Evolutionary conservation across 208 protist genomes (phyloP), one percentile per base, ranked within the genome.

Genomic region (Leishmania guyanensis): DNA sequence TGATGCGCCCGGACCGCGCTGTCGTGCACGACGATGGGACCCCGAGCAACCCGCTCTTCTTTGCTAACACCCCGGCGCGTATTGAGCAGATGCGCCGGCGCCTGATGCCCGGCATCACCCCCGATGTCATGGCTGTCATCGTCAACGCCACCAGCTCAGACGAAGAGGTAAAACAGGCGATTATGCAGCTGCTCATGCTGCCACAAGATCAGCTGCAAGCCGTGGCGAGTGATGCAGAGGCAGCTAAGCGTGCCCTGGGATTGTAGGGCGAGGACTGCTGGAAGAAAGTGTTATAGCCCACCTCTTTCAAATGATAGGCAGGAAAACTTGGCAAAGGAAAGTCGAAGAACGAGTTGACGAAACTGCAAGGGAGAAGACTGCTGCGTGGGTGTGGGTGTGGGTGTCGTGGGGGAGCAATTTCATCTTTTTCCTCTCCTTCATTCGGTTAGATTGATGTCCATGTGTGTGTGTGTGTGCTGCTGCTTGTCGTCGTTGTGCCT

Each of bases 1-100:
- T 93, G 84, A 62, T 93, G 75, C 94, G 94, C 1, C 92, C 94
- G 5, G 92, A 97, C 77, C 88, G 83, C 33, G 87, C 79, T 14
- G 85, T 97, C 43, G 58, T 92, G 75, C 81, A 90, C 65, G 92
- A 94, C 62, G 83, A 92, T 77, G 90, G 89, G 36, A 82, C 77
- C 46, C 73, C 79, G 43, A 90, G 81, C 56, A 75, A 77, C 53
- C 85, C 92, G 16, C 87, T 97, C 39, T 97, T 96, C 85, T 94
- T 95, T 68, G 91, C 92, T 0, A 91, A 90, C 75, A 87, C 83
- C 22, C 68, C 84, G 43, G 64, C 80, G 10, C 86, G 91, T 5
- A 82, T 97, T 68, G 88, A 95, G 87, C 71, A 82, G 53, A 89
- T 96, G 86, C 91, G 89, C 14, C 88, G 92, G 14, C 83, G 83